These are phyloP conservation scores for Mimosa pudica DNA, from an alignment of 306 rosid genomes.

Conservation along the genomic window DNA sequence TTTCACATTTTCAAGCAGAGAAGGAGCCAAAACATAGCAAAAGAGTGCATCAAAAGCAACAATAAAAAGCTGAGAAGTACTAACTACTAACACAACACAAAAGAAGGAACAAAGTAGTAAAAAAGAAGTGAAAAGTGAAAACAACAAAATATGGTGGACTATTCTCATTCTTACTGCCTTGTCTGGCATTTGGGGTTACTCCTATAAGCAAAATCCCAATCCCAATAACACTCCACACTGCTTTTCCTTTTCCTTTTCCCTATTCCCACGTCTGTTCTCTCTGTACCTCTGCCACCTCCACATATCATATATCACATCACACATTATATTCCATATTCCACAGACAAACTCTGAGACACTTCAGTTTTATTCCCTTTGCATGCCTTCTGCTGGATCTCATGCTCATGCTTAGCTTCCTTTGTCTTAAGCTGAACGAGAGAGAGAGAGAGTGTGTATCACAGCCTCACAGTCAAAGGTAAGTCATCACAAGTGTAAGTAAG, in stretches of 20 bases:
- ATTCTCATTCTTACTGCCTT: conserved; percentile 32
- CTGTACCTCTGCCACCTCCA: conserved; percentile 14
- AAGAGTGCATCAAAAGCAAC: conserved; percentile 26
- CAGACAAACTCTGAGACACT: conserved; percentile 45
- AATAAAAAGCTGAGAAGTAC: conserved; percentile 1
- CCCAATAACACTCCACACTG: conserved; percentile 39
- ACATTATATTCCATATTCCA: not conserved
- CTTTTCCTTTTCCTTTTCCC: conserved; percentile 22
- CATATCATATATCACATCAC: conserved; percentile 2
- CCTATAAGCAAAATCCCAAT: conserved; percentile 43
- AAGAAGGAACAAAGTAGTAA: not conserved
- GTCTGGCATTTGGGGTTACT: conserved; percentile 57
- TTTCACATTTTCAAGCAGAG: conserved; percentile 23
- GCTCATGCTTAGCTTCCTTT: conserved; percentile 25
- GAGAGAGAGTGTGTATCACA: not conserved
- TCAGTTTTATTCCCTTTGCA: conserved; percentile 17
- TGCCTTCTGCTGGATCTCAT: conserved; percentile 30
- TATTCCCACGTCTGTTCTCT: conserved; percentile 17
- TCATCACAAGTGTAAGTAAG: not conserved
- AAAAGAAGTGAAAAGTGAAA: conserved; percentile 64
- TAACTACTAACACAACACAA: no score
- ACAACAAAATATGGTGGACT: conserved; percentile 38
- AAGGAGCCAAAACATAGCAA: conserved; percentile 43
- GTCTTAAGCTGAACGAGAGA: not conserved
- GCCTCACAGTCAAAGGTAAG: no score